Base-by-base conservation (phyloP, 352 stramenopile species). In the Proteromonas lacertae region DNA sequence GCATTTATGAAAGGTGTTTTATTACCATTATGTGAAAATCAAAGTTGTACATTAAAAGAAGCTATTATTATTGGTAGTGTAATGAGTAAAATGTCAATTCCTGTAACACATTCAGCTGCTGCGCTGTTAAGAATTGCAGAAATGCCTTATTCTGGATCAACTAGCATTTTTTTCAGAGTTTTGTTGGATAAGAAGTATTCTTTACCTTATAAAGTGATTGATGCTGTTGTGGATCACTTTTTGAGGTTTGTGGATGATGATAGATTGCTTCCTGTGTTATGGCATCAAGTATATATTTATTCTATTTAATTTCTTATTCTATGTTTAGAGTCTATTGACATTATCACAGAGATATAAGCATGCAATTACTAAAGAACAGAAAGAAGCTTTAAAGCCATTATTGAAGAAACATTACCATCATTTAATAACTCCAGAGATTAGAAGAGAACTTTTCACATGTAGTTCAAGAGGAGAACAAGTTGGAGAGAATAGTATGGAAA, bases 111-210 rank as follows among this genome's bases (percentile, higher is more conserved):
- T 62, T 93, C 82, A 13, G 86, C 88, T 3, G 88, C 90, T 19
- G 90, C 82, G 24, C 68, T 99, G 38, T 80, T 97, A 58, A 96
- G 96, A 59, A 59, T 99, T 28, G 69, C 80, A 26, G 64, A 68
- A 40, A 73, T 86, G 65, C 59, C 77, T 38, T 96, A 97, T 64
- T 90, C 69, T 37, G 84, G 80, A 35, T 77, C 77, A 32, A 83
- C 82, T 38, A 93, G 74, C 14, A 79, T 99, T 42, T 96, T 99
- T 48, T 90, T 99, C 44, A 70, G 66, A 29, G 62, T 92, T 22
- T 60, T 99, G 9, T 62, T 99, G 20, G 90, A 96, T 62, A 99
- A 99, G 55, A 99, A 99, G 59, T 99, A 99, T 60, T 86, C 76
- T 36, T 60, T 97, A 24, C 86, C 88, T 0, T 45, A 48, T 30